These are phyloP conservation scores for Herpetomonas samuelpessoai DNA, from an alignment of 208 protist species.

Conservation along the genomic window DNA sequence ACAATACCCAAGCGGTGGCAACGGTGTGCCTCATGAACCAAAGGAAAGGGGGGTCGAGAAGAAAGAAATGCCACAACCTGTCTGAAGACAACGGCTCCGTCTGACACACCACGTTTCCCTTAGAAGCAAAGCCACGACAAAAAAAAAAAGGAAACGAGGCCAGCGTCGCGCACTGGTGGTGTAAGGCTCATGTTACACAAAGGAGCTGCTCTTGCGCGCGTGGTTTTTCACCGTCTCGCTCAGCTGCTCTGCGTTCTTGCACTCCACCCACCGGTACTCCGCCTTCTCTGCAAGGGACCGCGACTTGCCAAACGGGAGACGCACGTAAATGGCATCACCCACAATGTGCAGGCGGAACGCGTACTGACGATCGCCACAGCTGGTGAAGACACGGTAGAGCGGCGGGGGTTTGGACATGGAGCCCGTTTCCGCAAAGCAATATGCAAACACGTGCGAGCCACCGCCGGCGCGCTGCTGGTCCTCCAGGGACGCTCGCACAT, in stretches of 20 bases:
- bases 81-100: no score
- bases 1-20: no score
- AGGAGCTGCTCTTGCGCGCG: conserved; percentile 14
- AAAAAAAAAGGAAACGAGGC: no score
- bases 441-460: conserved; percentile 41
- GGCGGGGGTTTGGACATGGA: conserved; percentile 24
- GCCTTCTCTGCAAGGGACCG: conserved; percentile 19
- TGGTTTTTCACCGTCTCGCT: conserved; percentile 77
- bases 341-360: conserved; percentile 78
- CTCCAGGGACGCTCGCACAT: conserved; percentile 54
- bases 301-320: conserved; percentile 37
- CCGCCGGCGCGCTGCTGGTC: conserved; percentile 30
- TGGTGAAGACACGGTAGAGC: conserved; percentile 67
- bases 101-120: no score
- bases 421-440: conserved; percentile 71
- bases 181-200: no score
- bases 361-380: conserved; percentile 39
- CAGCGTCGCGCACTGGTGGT: no score
- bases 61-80: no score
- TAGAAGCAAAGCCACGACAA: no score
- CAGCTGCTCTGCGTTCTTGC: conserved; percentile 74
- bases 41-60: no score
- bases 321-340: conserved; percentile 66
- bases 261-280: conserved; percentile 61
- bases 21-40: no score